These are phyloP conservation scores for Kwoniella shivajii DNA, from an alignment of 1,284 basidiomycete genomes.

Conservation along the genomic window DNA sequence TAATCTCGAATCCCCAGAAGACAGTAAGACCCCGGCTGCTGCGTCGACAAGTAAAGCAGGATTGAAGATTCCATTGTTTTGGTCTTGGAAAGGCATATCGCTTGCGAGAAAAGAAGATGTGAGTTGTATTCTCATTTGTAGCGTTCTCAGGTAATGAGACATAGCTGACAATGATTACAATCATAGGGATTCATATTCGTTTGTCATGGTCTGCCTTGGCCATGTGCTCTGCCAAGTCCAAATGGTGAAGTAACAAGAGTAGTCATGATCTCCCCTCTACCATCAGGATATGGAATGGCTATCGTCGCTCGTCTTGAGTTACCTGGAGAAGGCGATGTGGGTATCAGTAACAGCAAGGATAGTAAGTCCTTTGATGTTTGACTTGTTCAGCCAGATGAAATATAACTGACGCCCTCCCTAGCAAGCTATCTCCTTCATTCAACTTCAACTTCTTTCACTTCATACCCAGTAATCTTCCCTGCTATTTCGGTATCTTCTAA, in stretches of 20 bases:
- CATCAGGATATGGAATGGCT: background rate
- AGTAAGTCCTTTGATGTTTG: conserved; percentile 12
- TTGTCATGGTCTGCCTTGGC: conserved; percentile 44
- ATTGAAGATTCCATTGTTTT: conserved; percentile 30
- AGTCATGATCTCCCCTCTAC: conserved; percentile 26
- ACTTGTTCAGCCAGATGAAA: background rate
- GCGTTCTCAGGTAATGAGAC: background rate
- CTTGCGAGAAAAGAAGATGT: conserved; percentile 31
- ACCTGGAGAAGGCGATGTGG: conserved; percentile 44
- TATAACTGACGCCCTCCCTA: conserved; percentile 5
- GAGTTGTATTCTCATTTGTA: conserved; percentile 3
- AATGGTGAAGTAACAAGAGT: conserved; percentile 49
- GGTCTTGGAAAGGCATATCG: conserved; percentile 42
- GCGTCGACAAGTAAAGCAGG: conserved; percentile 17
- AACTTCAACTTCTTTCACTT: conserved; percentile 34
- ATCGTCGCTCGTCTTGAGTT: conserved; percentile 41
- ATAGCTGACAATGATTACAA: background rate
- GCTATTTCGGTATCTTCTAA: background rate
- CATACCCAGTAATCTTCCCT: conserved; percentile 41
- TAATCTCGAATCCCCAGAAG: conserved; percentile 24
- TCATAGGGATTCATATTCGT: conserved; percentile 28
- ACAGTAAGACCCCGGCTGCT: background rate
- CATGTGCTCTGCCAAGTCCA: conserved; percentile 39
- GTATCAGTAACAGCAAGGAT: conserved; percentile 18
- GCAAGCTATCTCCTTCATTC: conserved; percentile 40